Evolutionary conservation across 2,329 filamentous ascomycete genomes (phyloP).

Genomic region (Trichophyton simii): DNA sequence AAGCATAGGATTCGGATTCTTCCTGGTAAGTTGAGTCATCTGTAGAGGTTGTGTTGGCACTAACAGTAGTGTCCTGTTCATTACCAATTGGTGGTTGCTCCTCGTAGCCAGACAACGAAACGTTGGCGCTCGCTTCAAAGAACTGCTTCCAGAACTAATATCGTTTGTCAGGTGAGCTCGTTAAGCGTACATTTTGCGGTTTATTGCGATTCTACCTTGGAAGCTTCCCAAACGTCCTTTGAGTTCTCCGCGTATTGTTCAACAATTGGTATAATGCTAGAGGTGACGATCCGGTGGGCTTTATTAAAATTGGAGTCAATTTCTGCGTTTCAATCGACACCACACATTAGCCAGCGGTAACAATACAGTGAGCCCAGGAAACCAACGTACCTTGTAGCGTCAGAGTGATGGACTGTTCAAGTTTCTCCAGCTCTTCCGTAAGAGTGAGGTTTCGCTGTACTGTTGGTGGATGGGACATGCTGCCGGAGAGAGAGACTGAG

Average conservation of each 20-base stretch:
- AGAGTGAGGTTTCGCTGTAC: constrained; percentile 54
- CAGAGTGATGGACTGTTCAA: constrained; percentile 93
- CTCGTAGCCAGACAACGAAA: constrained; percentile 89
- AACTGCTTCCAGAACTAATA: constrained; percentile 97
- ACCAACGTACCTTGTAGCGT: constrained; percentile 64
- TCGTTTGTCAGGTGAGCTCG: background rate
- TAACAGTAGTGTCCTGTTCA: constrained; percentile 38
- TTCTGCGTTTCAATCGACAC: constrained; percentile 42
- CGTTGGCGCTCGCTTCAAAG: constrained; percentile 95
- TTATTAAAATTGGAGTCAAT: constrained; percentile 98
- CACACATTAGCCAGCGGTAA: background rate
- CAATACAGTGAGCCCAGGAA: background rate
- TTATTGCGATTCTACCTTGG: constrained; percentile 51
- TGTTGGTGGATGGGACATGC: constrained; percentile 40
- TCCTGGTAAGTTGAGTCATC: constrained; percentile 30
- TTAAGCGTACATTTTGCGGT: background rate
- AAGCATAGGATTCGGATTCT: constrained; percentile 31
- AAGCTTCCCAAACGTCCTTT: constrained; percentile 87
- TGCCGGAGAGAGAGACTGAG: background rate
- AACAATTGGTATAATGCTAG: constrained; percentile 81
- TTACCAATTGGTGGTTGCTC: constrained; percentile 55
- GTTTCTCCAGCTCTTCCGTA: constrained; percentile 86
- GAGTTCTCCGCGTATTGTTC: constrained; percentile 94
- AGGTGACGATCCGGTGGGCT: constrained; percentile 89
- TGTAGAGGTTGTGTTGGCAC: constrained; percentile 46